Conservation (phyloP, 1,284 basidiomycete genomes). For the Cutaneotrichosporon sp. region DNA sequence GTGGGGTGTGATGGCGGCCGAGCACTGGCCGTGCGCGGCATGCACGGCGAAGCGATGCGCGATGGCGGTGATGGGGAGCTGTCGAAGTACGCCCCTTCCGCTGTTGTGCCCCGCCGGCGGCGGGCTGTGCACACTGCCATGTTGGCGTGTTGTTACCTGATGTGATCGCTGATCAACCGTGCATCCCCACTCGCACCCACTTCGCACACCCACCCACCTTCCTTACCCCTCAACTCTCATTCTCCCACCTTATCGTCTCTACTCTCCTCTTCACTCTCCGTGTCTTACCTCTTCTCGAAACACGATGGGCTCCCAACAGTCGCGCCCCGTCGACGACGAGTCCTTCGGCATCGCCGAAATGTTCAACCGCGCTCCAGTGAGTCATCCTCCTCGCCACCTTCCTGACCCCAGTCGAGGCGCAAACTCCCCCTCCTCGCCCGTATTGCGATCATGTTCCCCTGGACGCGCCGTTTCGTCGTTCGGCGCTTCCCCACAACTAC, state of each 20-base stretch:
- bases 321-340: conserved; percentile 2
- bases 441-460: conserved; percentile 4
- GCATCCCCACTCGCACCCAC: too few species aligned
- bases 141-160: not conserved
- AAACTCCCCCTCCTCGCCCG: not conserved
- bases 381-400: not conserved
- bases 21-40: not conserved
- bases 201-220: too few species aligned
- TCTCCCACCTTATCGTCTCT: not conserved
- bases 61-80: too few species aligned
- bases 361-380: not conserved
- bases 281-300: not conserved
- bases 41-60: not conserved
- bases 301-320: not conserved
- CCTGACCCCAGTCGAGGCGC: not conserved
- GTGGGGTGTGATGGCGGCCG: not conserved
- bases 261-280: not conserved
- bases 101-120: too few species aligned
- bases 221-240: not conserved
- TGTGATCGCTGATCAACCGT: too few species aligned
- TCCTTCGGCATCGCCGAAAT: conserved; percentile 1
- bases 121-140: not conserved
- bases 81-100: not conserved
- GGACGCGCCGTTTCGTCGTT: not conserved
- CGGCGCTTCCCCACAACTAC: not conserved